phyloP scores from a whole-genome alignment of 2,329 filamentous ascomycete genomes.

The Fusarium agapanthi region DNA sequence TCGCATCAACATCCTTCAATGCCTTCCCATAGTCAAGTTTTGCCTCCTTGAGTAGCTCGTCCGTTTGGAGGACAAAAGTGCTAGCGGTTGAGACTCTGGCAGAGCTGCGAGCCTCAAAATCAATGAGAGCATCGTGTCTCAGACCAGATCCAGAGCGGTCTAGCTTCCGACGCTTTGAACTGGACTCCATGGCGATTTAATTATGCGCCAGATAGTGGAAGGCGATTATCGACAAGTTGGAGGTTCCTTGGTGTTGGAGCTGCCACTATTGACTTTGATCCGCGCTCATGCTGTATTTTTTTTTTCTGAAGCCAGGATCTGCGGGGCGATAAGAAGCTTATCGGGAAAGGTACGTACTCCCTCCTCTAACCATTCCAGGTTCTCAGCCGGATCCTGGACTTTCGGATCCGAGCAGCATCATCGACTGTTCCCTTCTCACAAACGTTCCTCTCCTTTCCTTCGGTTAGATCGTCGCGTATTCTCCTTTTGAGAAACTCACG shows the following conservation, averaged over 20 bases:
- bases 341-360: conserved; percentile 36
- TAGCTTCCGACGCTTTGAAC: conserved; percentile 60
- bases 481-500: background rate
- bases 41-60: conserved; percentile 66
- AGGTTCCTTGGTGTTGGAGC: conserved; percentile 30
- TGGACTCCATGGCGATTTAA: conserved; percentile 53
- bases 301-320: conserved; percentile 35
- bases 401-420: conserved; percentile 10
- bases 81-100: conserved; percentile 57
- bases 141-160: conserved; percentile 50
- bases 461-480: conserved; percentile 3
- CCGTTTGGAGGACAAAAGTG: conserved; percentile 67
- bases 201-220: conserved; percentile 9
- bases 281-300: conserved; percentile 30
- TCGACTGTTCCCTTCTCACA: background rate
- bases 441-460: background rate
- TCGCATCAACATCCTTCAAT: conserved; percentile 58
- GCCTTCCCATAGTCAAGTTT: conserved; percentile 60
- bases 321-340: conserved; percentile 44
- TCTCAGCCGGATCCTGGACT: background rate
- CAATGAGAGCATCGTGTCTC: conserved; percentile 49
- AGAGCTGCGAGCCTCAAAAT: conserved; percentile 52
- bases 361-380: no score
- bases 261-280: conserved; percentile 19
- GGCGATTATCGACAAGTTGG: conserved; percentile 16